Evolutionary conservation across 352 stramenopile species (phyloP), one percentile per base, ranked within the genome.

Genomic region (Globisporangium megalacanthum): DNA sequence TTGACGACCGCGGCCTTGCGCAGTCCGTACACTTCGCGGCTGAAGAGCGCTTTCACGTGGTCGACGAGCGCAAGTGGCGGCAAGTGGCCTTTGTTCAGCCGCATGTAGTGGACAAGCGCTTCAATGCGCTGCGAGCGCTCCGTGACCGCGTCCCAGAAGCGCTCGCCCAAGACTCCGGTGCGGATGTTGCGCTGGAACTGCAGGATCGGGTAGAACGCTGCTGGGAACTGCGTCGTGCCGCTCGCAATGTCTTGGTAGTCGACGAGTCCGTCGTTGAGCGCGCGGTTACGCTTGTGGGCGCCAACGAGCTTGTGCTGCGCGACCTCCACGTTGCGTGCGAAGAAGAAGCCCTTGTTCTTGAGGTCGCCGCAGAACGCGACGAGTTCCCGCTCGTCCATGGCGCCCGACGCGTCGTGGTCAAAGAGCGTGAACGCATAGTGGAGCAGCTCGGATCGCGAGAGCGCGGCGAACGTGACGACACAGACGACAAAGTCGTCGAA

Each of bases 401-500:
- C 70, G 5, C 79, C 79, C 4, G 79, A 89, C 10, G 72, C 68
- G 53, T 89, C 77, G 8, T 75, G 64, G 52, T 89, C 79, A 48
- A 87, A 89, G 19, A 88, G 63, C 10, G 62, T 72, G 62, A 89
- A 89, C n/a, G 75, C 77, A 47, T 83, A 89, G 37, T 83, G 65
- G 5, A 88, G 51, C 8, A 89, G 49, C 42, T 89, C 79, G 8
- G 61, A 69, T 1, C 72, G 78, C 9, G 77, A 76, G 29, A 79
- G 68, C 19, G 69, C 59, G 0, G 79, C 66, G 20, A 89, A 67
- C 1, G 75, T 86, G 4, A 68, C 72, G 44, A 83, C 62, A 42
- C 73, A 88, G 7, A 80, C 22, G 37, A 88, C 72, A 36, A 87
- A 89, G 20, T 87, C 64, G 54, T 89, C 77, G 19, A 89, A 88